Evolutionary conservation across 2,329 filamentous ascomycete genomes (phyloP).

Genomic region (Dothistroma pini): DNA sequence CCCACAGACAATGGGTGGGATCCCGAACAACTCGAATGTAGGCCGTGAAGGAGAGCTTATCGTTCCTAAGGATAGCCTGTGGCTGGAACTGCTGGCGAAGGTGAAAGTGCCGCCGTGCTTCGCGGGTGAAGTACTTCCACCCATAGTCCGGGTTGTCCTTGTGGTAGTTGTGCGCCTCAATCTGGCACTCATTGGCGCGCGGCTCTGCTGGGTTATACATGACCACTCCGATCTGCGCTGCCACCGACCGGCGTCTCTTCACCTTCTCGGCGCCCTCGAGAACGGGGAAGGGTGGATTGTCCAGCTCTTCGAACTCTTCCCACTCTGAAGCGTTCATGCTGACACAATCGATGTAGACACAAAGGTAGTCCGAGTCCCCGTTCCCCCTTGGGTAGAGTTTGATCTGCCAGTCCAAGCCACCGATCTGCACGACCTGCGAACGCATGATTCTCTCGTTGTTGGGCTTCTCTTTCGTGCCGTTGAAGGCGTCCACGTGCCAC

Average conservation of each 20-base stretch:
- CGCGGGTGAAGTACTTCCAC: constrained; percentile 58
- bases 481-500: constrained; percentile 57
- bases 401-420: constrained; percentile 62
- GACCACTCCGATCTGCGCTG: constrained; percentile 60
- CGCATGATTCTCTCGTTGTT: constrained; percentile 58
- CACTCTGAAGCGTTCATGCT: constrained; percentile 37
- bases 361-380: constrained; percentile 52
- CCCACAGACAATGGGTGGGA: constrained; percentile 59
- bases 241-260: constrained; percentile 43
- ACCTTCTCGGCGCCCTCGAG: constrained; percentile 26
- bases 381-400: constrained; percentile 63
- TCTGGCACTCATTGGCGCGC: constrained; percentile 54
- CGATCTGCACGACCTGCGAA: constrained; percentile 54
- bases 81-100: constrained; percentile 55
- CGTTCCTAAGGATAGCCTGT: constrained; percentile 56
- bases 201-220: constrained; percentile 63
- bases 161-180: constrained; percentile 58
- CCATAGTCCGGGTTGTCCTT: constrained; percentile 59
- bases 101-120: constrained; percentile 57
- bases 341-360: constrained; percentile 61
- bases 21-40: constrained; percentile 61
- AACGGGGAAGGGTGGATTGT: constrained; percentile 29
- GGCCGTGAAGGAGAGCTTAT: constrained; percentile 59
- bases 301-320: constrained; percentile 27
- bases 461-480: constrained; percentile 58